Percentiles rank a stretch among this genome's conserved stretches.
phyloP scores from a whole-genome alignment of 371 early-diverging fungal genomes.

The Sporodiniella umbellata region DNA sequence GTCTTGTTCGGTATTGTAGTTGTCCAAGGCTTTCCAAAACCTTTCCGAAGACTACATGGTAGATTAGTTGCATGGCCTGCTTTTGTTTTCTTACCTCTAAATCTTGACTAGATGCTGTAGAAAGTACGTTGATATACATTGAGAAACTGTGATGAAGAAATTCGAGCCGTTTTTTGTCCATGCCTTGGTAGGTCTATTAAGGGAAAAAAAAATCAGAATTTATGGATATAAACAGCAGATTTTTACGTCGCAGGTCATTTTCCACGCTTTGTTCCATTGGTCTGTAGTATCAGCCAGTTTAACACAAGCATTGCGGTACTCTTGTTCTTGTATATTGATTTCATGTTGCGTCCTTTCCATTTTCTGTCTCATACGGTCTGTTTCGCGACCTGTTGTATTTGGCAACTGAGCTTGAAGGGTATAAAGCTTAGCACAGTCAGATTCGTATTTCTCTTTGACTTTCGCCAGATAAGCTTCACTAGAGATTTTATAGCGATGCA shows the following conservation, averaged over 20 bases:
- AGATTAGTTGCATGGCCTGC: not conserved
- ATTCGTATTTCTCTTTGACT: slow-evolving; percentile 70
- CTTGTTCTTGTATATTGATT: slow-evolving; percentile 53
- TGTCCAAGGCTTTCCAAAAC: slow-evolving; percentile 65
- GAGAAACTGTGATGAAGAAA: slow-evolving; percentile 76
- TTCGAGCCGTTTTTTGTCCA: slow-evolving; percentile 90
- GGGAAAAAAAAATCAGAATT: not conserved
- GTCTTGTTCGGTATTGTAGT: slow-evolving; percentile 69
- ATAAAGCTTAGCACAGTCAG: slow-evolving; percentile 50
- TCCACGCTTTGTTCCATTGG: slow-evolving; percentile 70
- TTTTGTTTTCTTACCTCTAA: slow-evolving; percentile 63
- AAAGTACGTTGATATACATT: slow-evolving; percentile 84
- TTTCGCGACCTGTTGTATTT: slow-evolving; percentile 22
- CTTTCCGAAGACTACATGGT: slow-evolving; percentile 66
- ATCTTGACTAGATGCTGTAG: slow-evolving; percentile 79
- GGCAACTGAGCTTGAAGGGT: slow-evolving; percentile 36
- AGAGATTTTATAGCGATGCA: slow-evolving; percentile 52
- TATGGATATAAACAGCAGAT: not conserved
- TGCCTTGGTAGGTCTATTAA: slow-evolving; percentile 67
- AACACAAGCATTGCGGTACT: slow-evolving; percentile 65
- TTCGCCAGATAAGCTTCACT: slow-evolving; percentile 30
- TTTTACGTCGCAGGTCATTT: slow-evolving; percentile 63
- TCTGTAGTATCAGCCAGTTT: slow-evolving; percentile 66
- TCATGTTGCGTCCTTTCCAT: slow-evolving; percentile 35
- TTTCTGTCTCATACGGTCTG: slow-evolving; percentile 32